Evolutionary conservation across 805 yeast species (phyloP), one percentile per base, ranked within the genome.

Genomic region (Suhomyces sp.): DNA sequence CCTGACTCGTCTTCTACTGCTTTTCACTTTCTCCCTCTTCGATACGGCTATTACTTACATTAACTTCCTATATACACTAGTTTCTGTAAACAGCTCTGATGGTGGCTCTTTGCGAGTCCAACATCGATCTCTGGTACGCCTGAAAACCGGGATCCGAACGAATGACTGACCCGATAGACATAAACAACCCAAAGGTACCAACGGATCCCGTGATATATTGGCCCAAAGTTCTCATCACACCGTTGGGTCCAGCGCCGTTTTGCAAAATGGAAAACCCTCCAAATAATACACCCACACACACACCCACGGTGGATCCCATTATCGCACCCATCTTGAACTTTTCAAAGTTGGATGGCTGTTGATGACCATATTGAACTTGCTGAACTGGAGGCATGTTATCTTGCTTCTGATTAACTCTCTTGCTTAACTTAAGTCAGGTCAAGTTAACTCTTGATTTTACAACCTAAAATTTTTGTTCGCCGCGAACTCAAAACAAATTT

Each of bases 241-340:
- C 99, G 65, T 89, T 88, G 46, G 99, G 99, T 12, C 97, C 97
- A n/a, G 99, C 94, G 17, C 99, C 99, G 59, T 87, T 85, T 51
- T 91, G 92, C 58, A 90, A 69, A 60, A 96, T 87, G 53, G 97
- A 86, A 64, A 89, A 84, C 21, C 97, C 96, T 48, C 98, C 99
- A 69, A 93, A 94, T 58, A 96, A 75, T 46, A 93, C 86, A 56
- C 99, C 99, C 39, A 93, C 90, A 64, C 96, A 94, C 8, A 91
- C 94, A 58, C 99, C 99, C 33, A 86, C 92, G 33, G 90, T 82
- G 52, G 84, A 75, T 57, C 99, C 99, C 97, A 94, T 94, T 76
- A 93, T 76, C 55, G 91, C 86, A 50, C 99, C 99, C 98, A 94
- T 94, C 75, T 94, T 94, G 82, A 94, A 89, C 76, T 94, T 94